Evolutionary conservation across 306 rosid species (phyloP), one percentile per base, ranked within the genome.

Genomic region (Rosa lucieae): DNA sequence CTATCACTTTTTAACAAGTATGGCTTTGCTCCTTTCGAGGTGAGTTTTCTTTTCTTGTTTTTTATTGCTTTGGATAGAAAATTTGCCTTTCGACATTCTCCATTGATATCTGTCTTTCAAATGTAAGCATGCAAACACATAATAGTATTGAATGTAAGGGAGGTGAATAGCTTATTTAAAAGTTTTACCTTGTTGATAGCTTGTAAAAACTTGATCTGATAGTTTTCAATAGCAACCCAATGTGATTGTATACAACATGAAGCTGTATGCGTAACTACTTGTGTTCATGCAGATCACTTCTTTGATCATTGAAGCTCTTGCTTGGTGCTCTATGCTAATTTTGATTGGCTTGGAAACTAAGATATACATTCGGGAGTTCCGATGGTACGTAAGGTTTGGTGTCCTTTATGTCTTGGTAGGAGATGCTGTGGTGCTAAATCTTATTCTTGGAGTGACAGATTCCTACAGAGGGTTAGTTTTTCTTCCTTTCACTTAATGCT

Each of bases 381-480:
- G 96, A 83, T 94, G 98, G 98, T 83, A 80, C 62, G 88, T 88
- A 71, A 89, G 97, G 72, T 90, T 87, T 72, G 98, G 96, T 82
- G 89, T 92, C 84, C 74, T 90, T 66, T 92, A 94, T 87, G 90
- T 90, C 61, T 78, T 90, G 85, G 91, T 90, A 71, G 97, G 87
- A 63, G 91, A 94, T 85, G 89, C 84, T 56, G 96, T 92, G 77
- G 74, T 88, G 85, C n/a, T 72, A 29, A 29, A 29, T 29, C 32
- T 29, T 29, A 29, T 29, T 29, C 32, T 29, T 29, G 32, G 32
- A 29, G 32, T 29, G 32, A 29, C 32, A 29, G 32, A 29, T 29
- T 29, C 32, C 32, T 29, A 29, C 32, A 29, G 32, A 0, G 32
- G 32, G 32, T 29, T 29, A 1, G 32, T 29, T 29, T 29, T 1